A percentile compares a stretch with the other conserved stretches of the same genome.
Evolutionary conservation across 2,329 filamentous ascomycete genomes (phyloP).

Genomic region (Neodidymelliopsis sp.): DNA sequence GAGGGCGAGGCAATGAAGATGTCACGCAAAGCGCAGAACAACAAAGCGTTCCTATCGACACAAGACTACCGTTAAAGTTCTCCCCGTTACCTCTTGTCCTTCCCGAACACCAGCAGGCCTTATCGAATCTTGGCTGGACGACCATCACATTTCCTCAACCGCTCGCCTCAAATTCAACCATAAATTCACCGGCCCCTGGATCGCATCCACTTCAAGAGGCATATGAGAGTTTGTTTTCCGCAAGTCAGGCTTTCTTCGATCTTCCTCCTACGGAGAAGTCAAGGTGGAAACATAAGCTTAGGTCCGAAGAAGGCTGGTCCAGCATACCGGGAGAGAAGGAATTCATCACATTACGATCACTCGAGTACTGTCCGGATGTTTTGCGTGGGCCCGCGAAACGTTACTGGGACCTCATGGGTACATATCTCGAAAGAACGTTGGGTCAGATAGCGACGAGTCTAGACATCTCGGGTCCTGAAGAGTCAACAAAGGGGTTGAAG

Average conservation of each 20-base stretch:
- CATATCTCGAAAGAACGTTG: slow-evolving; percentile 34
- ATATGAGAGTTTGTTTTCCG: slow-evolving; percentile 38
- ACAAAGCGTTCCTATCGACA: slow-evolving; percentile 12
- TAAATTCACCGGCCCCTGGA: not conserved
- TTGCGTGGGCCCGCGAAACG: slow-evolving; percentile 37
- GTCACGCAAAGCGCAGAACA: not conserved
- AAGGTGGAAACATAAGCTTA: slow-evolving; percentile 43
- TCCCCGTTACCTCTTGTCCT: slow-evolving; percentile 43
- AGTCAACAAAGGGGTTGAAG: slow-evolving; percentile 25
- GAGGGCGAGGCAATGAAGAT: slow-evolving; percentile 10
- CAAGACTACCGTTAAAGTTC: slow-evolving; percentile 30
- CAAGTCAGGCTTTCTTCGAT: slow-evolving; percentile 44
- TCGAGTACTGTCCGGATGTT: slow-evolving; percentile 42
- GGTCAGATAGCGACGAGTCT: slow-evolving; percentile 34
- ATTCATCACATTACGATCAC: slow-evolving; percentile 47
- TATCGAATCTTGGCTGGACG: slow-evolving; percentile 47
- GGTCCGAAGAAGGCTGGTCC: slow-evolving; percentile 48
- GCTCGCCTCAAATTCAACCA: not conserved
- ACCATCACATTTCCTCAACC: slow-evolving; percentile 42
- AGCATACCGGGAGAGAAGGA: slow-evolving; percentile 49
- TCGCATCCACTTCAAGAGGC: slow-evolving; percentile 42
- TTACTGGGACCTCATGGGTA: slow-evolving; percentile 45
- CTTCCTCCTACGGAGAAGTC: slow-evolving; percentile 34
- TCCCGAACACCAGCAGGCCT: slow-evolving; percentile 40
- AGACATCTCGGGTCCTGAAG: slow-evolving; percentile 19